Evolutionary conservation across 306 rosid species (phyloP), one percentile per base, ranked within the genome.

Genomic region (Geum urbanum): DNA sequence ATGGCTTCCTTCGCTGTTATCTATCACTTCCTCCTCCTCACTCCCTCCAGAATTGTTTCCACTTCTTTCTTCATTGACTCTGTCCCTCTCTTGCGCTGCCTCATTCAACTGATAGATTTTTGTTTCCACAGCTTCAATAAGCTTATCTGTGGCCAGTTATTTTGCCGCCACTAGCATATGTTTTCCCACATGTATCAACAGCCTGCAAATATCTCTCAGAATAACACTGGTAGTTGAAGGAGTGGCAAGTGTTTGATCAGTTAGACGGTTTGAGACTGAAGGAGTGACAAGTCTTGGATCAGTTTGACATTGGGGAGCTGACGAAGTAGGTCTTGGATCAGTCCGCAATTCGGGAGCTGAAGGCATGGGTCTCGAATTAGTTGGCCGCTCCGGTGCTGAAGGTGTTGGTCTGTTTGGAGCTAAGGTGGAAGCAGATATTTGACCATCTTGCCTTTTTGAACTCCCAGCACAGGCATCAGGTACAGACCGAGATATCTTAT

Each of bases 131-230:
- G 43, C 63, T 58, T 58, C 63, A 32, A 58, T 58, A 9, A 58
- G 63, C 63, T 58, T 58, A 58, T 58, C 63, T 32, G 63, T 58
- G 41, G 63, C 63, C 13, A 58, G 18, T 13, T 58, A 43, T 58
- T 27, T 58, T 58, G 32, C 2, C 63, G 43, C 32, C 63, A 58
- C 63, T 58, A 58, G 63, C 63, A 58, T 13, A 10, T 35, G 32
- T 18, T 58, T 41, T 32, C 63, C 63, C 63, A 58, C 63, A 20
- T 43, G 63, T 58, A 58, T 32, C 6, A 58, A 32, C 18, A 58
- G 43, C 63, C 44, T 27, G 14, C 63, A 13, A 32, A 58, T 10
- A 0, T 13, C 43, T 1, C 4, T 27, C 19, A 32, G 5, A 32
- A 58, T 32, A 18, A 58, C 43, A 27, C 32, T 32, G 44, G 63